Conservation (phyloP, 768 basidiomycete species). For the Kwoniella sp. region DNA sequence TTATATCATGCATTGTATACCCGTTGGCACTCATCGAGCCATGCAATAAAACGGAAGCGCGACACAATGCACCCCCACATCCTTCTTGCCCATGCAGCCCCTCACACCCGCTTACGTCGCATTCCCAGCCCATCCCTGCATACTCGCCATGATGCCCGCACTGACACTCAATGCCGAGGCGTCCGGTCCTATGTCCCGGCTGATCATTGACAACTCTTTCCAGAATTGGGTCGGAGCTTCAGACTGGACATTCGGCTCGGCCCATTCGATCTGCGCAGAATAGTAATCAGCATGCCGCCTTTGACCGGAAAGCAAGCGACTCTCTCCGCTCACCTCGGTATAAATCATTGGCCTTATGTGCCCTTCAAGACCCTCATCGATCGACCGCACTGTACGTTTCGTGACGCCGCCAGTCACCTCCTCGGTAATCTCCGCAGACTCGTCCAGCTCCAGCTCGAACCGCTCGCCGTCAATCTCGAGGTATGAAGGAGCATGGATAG, state of each 20-base stretch:
- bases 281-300: neutral
- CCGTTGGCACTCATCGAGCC: neutral
- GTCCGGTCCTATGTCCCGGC: slow-evolving; percentile 13
- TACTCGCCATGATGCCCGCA: neutral
- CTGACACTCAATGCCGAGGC: slow-evolving; percentile 2
- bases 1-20: neutral
- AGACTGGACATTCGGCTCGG: neutral
- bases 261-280: slow-evolving; percentile 5
- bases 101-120: neutral
- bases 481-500: neutral
- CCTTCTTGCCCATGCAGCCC: neutral
- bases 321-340: slow-evolving; percentile 9
- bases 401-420: neutral
- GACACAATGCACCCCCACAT: neutral
- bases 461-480: slow-evolving; percentile 1
- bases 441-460: slow-evolving; percentile 10
- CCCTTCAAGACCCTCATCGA: slow-evolving; percentile 6
- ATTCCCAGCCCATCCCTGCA: neutral
- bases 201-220: slow-evolving; percentile 6
- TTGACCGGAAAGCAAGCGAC: neutral
- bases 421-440: slow-evolving; percentile 4
- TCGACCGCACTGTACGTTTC: neutral
- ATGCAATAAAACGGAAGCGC: neutral
- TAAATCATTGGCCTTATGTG: neutral
- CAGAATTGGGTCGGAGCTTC: slow-evolving; percentile 7